Base-by-base conservation (phyloP, 345 rosid genomes). In the Carallia pectinifolia region DNA sequence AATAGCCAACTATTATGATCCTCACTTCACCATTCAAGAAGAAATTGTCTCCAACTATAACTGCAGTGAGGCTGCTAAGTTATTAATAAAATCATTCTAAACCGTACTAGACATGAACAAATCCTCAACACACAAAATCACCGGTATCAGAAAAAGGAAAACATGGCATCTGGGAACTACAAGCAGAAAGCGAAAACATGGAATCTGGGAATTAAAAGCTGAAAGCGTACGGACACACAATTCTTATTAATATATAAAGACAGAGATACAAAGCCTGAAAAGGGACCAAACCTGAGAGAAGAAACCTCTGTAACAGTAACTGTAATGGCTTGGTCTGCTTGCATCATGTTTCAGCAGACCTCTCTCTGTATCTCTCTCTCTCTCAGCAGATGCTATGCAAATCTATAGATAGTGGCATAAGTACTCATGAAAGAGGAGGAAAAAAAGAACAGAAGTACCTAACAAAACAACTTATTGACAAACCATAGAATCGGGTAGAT, bases 261-360 rank as follows among this genome's bases (percentile, higher is more conserved):
- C 0, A 48, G 4, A 7, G 40, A 54, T 4, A 29, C 7, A 58
- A 23, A 19, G 6, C n/a, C 54, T 55, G 3, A 39, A 63, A 37
- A 1, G 40, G 7, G 36, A 58, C 62, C 23, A n/a, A 69, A 52
- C 36, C 58, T 54, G 62, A 72, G 56, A 6, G 75, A 36, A 48
- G 69, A 36, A 65, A 59, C 65, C 47, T 58, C 75, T 5, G 70
- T 29, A 72, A 58, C 75, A 47, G 59, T 58, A 47, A 1, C 48
- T 56, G 47, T 58, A 47, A 19, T 64, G 56, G 70, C n/a, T 66
- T 64, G 65, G 34, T 65, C 16, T 33, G 69, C 59, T 58, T 65
- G 70, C 75, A 72, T 72, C 38, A 27, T 29, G 64, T 5, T 33
- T 53, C 9, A 7, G 59, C 61, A 38, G 62, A 62, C 62, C 62